Percentiles rank a stretch among this genome's conserved stretches.
Evolutionary conservation across 2,329 filamentous ascomycete genomes (phyloP).

Genomic region (Exophiala sp.): DNA sequence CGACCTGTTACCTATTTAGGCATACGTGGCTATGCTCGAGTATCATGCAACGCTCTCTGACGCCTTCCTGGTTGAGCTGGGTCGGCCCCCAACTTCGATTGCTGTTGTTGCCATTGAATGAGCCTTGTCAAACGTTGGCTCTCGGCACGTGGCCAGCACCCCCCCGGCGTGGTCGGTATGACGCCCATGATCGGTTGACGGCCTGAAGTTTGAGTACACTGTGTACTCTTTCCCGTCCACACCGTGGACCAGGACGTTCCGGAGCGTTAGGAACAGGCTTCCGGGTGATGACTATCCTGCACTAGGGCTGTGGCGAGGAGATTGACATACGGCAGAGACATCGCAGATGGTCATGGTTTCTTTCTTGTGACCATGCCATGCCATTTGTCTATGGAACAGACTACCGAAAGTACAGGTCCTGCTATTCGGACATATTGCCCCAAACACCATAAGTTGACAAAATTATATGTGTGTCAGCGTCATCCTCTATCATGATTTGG

Average conservation of each 20-base stretch:
- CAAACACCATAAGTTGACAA: slow-evolving; percentile 16
- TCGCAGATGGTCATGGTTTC: slow-evolving; percentile 10
- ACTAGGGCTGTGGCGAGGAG: slow-evolving; percentile 11
- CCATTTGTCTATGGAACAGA: slow-evolving; percentile 7
- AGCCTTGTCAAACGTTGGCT: slow-evolving; percentile 10
- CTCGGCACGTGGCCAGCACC: slow-evolving; percentile 13
- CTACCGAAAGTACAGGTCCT: slow-evolving; percentile 7
- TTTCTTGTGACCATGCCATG: slow-evolving; percentile 1
- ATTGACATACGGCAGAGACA: slow-evolving; percentile 8
- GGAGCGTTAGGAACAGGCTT: slow-evolving; percentile 4
- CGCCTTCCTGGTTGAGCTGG: background rate
- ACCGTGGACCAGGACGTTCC: slow-evolving; percentile 3
- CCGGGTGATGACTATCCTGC: slow-evolving; percentile 16
- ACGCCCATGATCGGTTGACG: slow-evolving; percentile 4
- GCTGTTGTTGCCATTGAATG: background rate
- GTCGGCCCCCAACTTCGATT: slow-evolving; percentile 1
- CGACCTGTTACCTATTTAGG: background rate
- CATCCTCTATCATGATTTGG: slow-evolving; percentile 9
- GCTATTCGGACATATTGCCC: slow-evolving; percentile 12
- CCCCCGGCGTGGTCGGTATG: slow-evolving; percentile 3
- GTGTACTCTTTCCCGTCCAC: background rate
- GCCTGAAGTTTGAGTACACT: slow-evolving; percentile 13
- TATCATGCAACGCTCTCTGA: background rate
- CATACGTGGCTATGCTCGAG: background rate
- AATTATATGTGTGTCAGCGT: slow-evolving; percentile 22